phyloP scores from a whole-genome alignment of 2,329 filamentous ascomycete genomes.

The Aschersonia sp. region DNA sequence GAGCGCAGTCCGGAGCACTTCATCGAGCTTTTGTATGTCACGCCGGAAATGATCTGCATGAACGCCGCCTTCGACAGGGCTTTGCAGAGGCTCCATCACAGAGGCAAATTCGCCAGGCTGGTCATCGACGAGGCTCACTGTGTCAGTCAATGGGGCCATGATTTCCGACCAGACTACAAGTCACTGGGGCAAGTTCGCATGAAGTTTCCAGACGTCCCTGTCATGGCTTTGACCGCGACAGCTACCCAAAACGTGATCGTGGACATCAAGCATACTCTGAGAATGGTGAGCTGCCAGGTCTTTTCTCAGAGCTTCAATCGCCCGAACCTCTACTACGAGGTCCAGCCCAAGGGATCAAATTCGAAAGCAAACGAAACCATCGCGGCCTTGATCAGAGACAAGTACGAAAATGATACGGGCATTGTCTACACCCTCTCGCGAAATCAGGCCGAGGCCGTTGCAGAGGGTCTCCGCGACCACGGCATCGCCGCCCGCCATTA shows the following conservation, averaged over 20 bases:
- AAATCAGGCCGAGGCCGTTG: conserved; percentile 68
- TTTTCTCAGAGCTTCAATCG: conserved; percentile 94
- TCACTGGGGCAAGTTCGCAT: conserved; percentile 59
- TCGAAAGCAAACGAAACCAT: conserved; percentile 30
- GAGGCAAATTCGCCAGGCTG: conserved; percentile 65
- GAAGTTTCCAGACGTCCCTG: conserved; percentile 63
- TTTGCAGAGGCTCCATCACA: conserved; percentile 53
- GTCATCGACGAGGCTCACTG: conserved; percentile 99
- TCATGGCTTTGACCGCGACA: conserved; percentile 92
- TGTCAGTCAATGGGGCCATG: conserved; percentile 97
- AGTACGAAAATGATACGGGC: conserved; percentile 60
- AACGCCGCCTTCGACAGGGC: conserved; percentile 53
- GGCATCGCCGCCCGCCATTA: conserved; percentile 70
- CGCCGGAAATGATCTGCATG: conserved; percentile 89
- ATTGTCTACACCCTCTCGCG: conserved; percentile 90
- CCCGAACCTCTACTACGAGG: conserved; percentile 85
- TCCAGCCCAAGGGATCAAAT: conserved; percentile 55
- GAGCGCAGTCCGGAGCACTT: conserved; percentile 55
- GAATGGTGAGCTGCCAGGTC: conserved; percentile 61
- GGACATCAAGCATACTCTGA: conserved; percentile 84
- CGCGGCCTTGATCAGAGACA: conserved; percentile 51
- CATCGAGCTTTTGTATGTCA: conserved; percentile 84
- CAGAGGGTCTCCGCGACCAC: conserved; percentile 48
- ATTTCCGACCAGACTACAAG: conserved; percentile 95
- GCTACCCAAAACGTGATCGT: conserved; percentile 86